phyloP scores from a whole-genome alignment of 129 eudicot species.

The Saussurea involucrata region DNA sequence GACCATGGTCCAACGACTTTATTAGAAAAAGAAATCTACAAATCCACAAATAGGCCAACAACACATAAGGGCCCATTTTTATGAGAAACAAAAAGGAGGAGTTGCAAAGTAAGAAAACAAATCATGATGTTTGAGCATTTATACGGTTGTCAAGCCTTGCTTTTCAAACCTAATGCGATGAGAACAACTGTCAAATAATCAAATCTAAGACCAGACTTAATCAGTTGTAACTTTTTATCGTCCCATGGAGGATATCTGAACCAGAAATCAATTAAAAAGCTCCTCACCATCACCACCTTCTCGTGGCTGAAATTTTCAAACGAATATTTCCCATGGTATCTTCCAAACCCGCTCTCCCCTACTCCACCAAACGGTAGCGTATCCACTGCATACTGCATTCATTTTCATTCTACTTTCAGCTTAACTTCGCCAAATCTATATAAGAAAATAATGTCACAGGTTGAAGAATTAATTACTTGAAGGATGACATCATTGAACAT shows the following conservation, averaged over 20 bases:
- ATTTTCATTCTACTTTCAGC: background rate
- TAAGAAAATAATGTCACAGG: background rate
- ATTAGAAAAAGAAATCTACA: background rate
- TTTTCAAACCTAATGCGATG: slow-evolving; percentile 59
- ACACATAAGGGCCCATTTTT: background rate
- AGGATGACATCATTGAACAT: slow-evolving; percentile 66
- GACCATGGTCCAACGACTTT: background rate
- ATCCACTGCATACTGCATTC: slow-evolving; percentile 79
- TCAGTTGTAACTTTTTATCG: slow-evolving; percentile 47
- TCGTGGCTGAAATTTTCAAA: slow-evolving; percentile 83
- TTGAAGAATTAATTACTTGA: slow-evolving; percentile 39
- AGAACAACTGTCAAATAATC: slow-evolving; percentile 62
- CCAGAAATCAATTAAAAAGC: slow-evolving; percentile 66
- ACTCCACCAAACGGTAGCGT: slow-evolving; percentile 81
- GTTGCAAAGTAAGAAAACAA: background rate
- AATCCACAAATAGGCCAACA: background rate
- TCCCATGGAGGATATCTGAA: slow-evolving; percentile 92
- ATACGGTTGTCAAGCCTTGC: slow-evolving; percentile 15
- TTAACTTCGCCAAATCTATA: background rate
- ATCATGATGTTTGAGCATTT: background rate
- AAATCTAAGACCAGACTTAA: slow-evolving; percentile 47
- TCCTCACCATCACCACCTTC: slow-evolving; percentile 45
- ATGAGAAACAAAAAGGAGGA: background rate
- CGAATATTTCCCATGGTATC: slow-evolving; percentile 84
- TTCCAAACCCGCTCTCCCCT: slow-evolving; percentile 83